A percentile compares a stretch with the other conserved stretches of the same genome.
Conservation (phyloP, 176 grass and related monocot species). For the Coix lacrymajobi region DNA sequence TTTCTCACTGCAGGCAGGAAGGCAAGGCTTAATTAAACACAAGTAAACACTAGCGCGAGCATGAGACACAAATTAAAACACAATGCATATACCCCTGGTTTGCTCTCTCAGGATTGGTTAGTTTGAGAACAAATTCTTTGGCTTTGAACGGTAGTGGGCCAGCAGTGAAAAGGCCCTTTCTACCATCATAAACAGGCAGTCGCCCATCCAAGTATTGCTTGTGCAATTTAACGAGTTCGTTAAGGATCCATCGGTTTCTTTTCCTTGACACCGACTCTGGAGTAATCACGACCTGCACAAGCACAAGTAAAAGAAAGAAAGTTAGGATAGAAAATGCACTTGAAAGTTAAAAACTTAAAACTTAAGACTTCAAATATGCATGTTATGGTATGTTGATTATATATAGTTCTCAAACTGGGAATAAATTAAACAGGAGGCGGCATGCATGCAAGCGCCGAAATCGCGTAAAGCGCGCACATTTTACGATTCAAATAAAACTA, state of each 20-base stretch:
- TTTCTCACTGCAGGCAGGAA: constrained; percentile 6
- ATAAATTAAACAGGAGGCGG: not conserved
- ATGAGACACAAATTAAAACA: not conserved
- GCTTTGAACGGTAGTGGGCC: constrained; percentile 35
- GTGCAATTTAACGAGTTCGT: constrained; percentile 33
- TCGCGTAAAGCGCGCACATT: not conserved
- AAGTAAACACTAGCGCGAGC: not conserved
- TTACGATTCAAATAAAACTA: not conserved
- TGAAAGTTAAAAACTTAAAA: too few relatives aligned
- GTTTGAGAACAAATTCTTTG: constrained; percentile 39
- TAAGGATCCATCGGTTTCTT: constrained; percentile 33
- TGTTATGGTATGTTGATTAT: not conserved
- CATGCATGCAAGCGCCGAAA: not conserved
- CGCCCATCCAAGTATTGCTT: constrained; percentile 18
- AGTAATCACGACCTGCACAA: constrained; percentile 36
- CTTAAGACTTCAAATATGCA: too few relatives aligned
- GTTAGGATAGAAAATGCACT: not conserved
- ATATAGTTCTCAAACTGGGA: not conserved
- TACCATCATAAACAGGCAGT: constrained; percentile 49
- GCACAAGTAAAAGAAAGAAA: too few relatives aligned
- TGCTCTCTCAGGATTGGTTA: constrained; percentile 13
- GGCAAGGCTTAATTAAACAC: not conserved
- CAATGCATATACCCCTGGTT: constrained; percentile 9
- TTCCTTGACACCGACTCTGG: constrained; percentile 27
- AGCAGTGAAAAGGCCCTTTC: constrained; percentile 56